These are phyloP conservation scores for Septoria linicola DNA, from an alignment of 2,329 filamentous ascomycete genomes.

Conservation along the genomic window DNA sequence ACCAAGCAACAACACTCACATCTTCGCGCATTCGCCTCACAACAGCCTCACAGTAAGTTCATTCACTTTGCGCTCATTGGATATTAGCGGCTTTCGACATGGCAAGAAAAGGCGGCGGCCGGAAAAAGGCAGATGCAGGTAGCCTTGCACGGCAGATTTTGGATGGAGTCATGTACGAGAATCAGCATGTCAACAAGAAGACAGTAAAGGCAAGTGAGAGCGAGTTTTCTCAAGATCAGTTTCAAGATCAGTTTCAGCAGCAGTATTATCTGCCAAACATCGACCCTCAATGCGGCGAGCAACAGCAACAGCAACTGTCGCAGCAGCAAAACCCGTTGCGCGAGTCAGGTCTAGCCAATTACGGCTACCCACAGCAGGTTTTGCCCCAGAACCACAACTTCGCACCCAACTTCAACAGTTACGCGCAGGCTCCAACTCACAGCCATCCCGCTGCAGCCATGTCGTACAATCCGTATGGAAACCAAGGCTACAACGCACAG, in stretches of 20 bases:
- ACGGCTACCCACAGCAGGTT: background rate
- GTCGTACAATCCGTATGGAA: constrained; percentile 25
- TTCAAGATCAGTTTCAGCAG: background rate
- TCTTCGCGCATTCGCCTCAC: too few species aligned
- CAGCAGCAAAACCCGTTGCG: too few species aligned
- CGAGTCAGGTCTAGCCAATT: too few species aligned
- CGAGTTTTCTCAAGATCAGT: background rate
- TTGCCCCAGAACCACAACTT: background rate
- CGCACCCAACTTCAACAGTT: background rate
- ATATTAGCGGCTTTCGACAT: too few species aligned
- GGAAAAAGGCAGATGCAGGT: too few species aligned
- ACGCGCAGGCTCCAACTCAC: background rate
- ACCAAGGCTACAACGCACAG: constrained; percentile 21
- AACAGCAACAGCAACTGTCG: too few species aligned
- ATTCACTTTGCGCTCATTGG: too few species aligned
- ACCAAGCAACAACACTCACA: too few species aligned
- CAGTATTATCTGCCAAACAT: background rate
- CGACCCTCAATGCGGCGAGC: background rate
- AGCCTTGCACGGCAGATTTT: too few species aligned
- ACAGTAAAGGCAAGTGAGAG: background rate
- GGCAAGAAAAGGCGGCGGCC: too few species aligned
- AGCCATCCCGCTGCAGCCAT: constrained; percentile 5
- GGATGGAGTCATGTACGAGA: background rate
- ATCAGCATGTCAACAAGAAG: constrained; percentile 9
- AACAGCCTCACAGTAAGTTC: too few species aligned